Percentiles rank a stretch among this genome's conserved stretches.
phyloP scores from a whole-genome alignment of 176 grass and related monocot genomes.

The Stipa capillata region DNA sequence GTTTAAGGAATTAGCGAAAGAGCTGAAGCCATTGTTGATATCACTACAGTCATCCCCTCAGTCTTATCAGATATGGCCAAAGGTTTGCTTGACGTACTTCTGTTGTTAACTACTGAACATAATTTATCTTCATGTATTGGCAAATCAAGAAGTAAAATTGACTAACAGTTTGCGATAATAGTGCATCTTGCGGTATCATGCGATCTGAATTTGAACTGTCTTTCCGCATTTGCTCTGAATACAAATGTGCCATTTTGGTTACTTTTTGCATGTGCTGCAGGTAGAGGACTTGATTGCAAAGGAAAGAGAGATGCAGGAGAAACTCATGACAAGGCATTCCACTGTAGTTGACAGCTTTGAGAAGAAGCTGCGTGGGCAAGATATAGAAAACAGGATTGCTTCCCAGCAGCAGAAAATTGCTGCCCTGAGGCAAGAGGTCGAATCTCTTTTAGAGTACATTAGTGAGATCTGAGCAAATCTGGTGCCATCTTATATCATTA shows the following conservation, averaged over 20 bases:
- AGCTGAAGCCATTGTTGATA: slow-evolving; percentile 59
- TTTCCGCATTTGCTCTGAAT: not conserved
- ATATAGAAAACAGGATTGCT: slow-evolving; percentile 74
- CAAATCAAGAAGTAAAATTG: not conserved
- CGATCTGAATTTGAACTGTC: not conserved
- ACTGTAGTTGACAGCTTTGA: slow-evolving; percentile 87
- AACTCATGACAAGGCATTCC: slow-evolving; percentile 78
- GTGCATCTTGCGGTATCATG: not conserved
- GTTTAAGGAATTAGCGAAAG: slow-evolving; percentile 85
- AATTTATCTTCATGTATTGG: not conserved
- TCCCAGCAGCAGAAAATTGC: slow-evolving; percentile 77
- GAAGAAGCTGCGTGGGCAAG: slow-evolving; percentile 85
- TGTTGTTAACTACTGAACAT: not conserved
- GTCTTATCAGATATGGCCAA: slow-evolving; percentile 80
- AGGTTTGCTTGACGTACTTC: slow-evolving; percentile 44
- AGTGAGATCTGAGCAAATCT: slow-evolving; percentile 53
- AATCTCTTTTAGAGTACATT: slow-evolving; percentile 71
- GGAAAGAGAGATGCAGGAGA: slow-evolving; percentile 95
- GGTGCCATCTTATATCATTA: not conserved
- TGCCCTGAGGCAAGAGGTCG: slow-evolving; percentile 62
- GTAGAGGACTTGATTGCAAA: slow-evolving; percentile 66
- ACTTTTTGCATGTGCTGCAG: slow-evolving; percentile 26
- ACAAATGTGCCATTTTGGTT: not conserved
- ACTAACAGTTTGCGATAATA: not conserved
- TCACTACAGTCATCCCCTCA: slow-evolving; percentile 74